These are phyloP conservation scores for Phytophthora rubi DNA, from an alignment of 352 stramenopile species.

Conservation along the genomic window DNA sequence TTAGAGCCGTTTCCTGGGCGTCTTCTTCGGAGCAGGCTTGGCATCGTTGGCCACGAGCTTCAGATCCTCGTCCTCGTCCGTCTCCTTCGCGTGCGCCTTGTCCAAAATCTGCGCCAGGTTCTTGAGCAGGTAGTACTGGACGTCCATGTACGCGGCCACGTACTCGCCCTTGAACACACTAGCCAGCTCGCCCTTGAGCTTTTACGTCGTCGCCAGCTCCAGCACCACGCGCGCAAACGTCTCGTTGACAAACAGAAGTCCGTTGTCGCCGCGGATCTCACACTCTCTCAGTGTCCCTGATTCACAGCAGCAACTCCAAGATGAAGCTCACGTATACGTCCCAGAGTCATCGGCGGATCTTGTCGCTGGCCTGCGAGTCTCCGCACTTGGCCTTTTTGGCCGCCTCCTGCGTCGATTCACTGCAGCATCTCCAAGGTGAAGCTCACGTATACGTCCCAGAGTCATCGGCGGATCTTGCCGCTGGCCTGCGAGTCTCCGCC, in stretches of 20 bases:
- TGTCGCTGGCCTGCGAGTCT: no score
- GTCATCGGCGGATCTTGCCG: conserved; percentile 81
- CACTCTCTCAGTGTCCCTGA: no score
- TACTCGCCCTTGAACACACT: conserved; percentile 90
- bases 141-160: conserved; percentile 81
- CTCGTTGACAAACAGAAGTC: conserved; percentile 26
- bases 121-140: conserved; percentile 90
- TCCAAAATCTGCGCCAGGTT: conserved; percentile 72
- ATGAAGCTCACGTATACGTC: conserved; percentile 1
- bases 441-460: conserved; percentile 80
- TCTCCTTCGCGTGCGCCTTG: conserved; percentile 28
- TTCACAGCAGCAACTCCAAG: no score
- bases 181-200: conserved; percentile 82
- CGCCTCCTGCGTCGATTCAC: conserved; percentile 63
- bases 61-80: conserved; percentile 47
- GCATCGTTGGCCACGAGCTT: conserved; percentile 58
- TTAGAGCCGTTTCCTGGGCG: no score
- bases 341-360: not conserved
- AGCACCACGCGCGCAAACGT: conserved; percentile 83
- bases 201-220: conserved; percentile 63
- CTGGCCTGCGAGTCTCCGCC: conserved; percentile 52
- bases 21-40: no score
- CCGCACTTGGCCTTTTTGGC: conserved; percentile 38
- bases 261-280: no score
- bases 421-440: conserved; percentile 88